phyloP scores from a whole-genome alignment of 2,329 filamentous ascomycete genomes.

The Talaromyces rugulosus region DNA sequence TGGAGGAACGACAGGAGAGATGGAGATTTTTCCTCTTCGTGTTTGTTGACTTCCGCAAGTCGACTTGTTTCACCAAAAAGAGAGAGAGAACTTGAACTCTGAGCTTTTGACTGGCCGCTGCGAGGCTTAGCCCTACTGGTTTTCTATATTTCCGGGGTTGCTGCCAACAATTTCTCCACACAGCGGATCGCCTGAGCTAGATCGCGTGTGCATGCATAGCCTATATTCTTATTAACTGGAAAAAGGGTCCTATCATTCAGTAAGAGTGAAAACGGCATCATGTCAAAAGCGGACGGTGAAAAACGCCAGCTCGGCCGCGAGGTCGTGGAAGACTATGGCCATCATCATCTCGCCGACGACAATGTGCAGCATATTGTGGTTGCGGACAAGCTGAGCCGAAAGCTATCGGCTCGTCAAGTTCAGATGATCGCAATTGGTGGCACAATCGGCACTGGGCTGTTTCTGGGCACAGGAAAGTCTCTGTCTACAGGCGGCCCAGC shows the following conservation, averaged over 20 bases:
- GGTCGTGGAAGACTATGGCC: background rate
- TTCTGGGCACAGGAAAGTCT: constrained; percentile 38
- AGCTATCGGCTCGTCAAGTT: constrained; percentile 54
- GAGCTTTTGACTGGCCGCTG: background rate
- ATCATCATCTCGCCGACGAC: background rate
- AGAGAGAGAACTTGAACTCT: background rate
- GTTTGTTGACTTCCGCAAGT: background rate
- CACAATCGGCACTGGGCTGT: constrained; percentile 40
- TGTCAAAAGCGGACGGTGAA: constrained; percentile 5
- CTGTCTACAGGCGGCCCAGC: constrained; percentile 33
- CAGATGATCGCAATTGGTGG: constrained; percentile 51
- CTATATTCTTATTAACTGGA: background rate
- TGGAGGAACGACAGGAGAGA: background rate
- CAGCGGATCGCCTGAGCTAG: background rate
- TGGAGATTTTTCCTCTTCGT: background rate
- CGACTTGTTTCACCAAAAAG: background rate
- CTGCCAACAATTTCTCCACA: background rate
- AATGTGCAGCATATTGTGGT: constrained; percentile 18
- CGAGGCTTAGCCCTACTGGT: background rate
- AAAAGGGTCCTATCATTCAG: background rate
- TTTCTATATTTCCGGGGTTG: background rate
- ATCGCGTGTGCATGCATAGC: background rate
- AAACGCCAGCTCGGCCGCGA: constrained; percentile 3
- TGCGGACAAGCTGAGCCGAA: constrained; percentile 50
- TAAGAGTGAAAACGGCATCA: background rate